A percentile compares a stretch with the other conserved stretches of the same genome.
phyloP scores from a whole-genome alignment of 768 basidiomycete species.

The Termitomyces titanicus region DNA sequence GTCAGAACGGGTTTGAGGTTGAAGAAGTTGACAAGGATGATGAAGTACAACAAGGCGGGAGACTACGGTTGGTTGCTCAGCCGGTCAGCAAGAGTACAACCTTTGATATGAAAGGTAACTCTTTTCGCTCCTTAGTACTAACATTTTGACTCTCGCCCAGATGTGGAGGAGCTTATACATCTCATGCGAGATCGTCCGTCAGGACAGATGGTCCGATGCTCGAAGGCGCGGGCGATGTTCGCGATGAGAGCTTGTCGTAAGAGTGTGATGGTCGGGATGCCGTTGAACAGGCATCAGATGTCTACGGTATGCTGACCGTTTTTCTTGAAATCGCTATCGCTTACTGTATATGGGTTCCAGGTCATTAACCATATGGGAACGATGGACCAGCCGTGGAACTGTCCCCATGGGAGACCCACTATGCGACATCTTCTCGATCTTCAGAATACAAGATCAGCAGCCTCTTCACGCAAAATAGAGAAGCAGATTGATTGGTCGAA shows the following conservation, averaged over 20 bases:
- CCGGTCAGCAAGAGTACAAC: slow-evolving; percentile 90
- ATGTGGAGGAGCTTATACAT: slow-evolving; percentile 90
- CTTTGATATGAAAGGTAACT: slow-evolving; percentile 82
- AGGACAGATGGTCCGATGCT: slow-evolving; percentile 86
- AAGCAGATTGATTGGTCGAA: background rate
- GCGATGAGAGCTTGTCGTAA: slow-evolving; percentile 94
- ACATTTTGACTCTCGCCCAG: slow-evolving; percentile 33
- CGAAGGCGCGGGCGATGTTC: slow-evolving; percentile 94
- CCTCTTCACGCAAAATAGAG: background rate
- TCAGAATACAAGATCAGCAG: background rate
- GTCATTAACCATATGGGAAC: slow-evolving; percentile 79
- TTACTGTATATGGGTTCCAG: slow-evolving; percentile 30
- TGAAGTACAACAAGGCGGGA: slow-evolving; percentile 27
- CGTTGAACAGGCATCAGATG: slow-evolving; percentile 80
- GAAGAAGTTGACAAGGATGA: slow-evolving; percentile 47
- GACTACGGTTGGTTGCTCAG: slow-evolving; percentile 72
- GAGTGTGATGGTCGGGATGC: slow-evolving; percentile 94
- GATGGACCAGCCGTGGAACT: slow-evolving; percentile 86
- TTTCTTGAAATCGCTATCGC: background rate
- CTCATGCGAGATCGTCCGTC: slow-evolving; percentile 73
- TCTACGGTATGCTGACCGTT: slow-evolving; percentile 43
- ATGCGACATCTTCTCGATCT: slow-evolving; percentile 75
- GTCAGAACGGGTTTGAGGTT: slow-evolving; percentile 88
- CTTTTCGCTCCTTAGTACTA: background rate
- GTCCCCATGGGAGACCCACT: slow-evolving; percentile 83